phyloP scores from a whole-genome alignment of 2,329 filamentous ascomycete genomes.

The Cadophora sp. region DNA sequence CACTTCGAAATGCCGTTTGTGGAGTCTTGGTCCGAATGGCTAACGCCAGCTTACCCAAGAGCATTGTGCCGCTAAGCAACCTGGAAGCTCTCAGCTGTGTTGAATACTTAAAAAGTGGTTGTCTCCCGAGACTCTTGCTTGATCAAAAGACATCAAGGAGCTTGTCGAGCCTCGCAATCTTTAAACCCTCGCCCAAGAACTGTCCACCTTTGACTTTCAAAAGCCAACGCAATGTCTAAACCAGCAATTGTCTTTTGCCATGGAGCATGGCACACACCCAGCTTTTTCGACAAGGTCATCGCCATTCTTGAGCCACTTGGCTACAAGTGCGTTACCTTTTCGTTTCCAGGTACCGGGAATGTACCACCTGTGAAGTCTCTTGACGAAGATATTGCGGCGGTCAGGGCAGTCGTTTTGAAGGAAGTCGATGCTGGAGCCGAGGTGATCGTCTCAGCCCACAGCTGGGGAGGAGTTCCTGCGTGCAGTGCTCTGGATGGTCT shows the following conservation, averaged over 20 bases:
- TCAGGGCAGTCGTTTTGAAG: constrained; percentile 29
- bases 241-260: constrained; percentile 34
- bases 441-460: constrained; percentile 49
- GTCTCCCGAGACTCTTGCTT: too few species aligned
- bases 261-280: constrained; percentile 33
- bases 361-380: constrained; percentile 26
- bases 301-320: constrained; percentile 30
- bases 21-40: too few species aligned
- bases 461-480: constrained; percentile 48
- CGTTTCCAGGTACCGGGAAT: constrained; percentile 26
- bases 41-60: too few species aligned
- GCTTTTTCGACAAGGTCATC: constrained; percentile 32
- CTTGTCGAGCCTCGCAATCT: background rate
- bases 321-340: constrained; percentile 32
- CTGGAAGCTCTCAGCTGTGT: too few species aligned
- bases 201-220: background rate
- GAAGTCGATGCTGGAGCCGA: constrained; percentile 46
- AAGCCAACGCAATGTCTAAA: constrained; percentile 18
- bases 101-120: too few species aligned
- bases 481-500: constrained; percentile 48
- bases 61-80: too few species aligned
- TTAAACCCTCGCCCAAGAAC: background rate
- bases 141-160: too few species aligned
- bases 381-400: constrained; percentile 30
- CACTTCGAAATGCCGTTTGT: too few species aligned